These are phyloP conservation scores for Rhododendron ferrugineum DNA, from an alignment of 148 eudicot species.

Conservation along the genomic window DNA sequence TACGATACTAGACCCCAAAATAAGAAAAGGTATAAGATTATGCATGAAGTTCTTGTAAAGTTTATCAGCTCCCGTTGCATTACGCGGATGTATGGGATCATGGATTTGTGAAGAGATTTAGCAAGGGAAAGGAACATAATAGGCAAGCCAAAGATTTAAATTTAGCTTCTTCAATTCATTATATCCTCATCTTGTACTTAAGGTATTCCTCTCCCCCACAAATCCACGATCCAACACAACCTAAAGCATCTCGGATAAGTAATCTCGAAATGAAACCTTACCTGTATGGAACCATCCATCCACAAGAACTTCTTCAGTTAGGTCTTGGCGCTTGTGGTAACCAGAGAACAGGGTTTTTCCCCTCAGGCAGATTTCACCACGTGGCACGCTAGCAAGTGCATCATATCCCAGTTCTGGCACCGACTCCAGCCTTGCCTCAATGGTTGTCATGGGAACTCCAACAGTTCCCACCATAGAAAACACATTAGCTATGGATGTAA, in stretches of 20 bases:
- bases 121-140: not conserved
- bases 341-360: constrained; percentile 93
- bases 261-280: constrained; percentile 13
- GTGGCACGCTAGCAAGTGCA: constrained; percentile 65
- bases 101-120: not conserved
- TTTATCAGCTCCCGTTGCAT: not conserved
- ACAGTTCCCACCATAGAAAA: constrained; percentile 79
- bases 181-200: not conserved
- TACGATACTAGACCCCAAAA: not conserved
- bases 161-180: not conserved
- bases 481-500: constrained; percentile 73
- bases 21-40: not conserved
- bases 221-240: not conserved
- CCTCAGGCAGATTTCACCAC: constrained; percentile 92
- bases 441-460: constrained; percentile 78
- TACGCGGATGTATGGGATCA: not conserved
- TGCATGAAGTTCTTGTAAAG: not conserved
- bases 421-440: constrained; percentile 91
- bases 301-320: constrained; percentile 52
- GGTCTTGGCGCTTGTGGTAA: constrained; percentile 76
- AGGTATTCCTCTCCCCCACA: not conserved
- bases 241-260: not conserved
- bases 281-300: constrained; percentile 99
- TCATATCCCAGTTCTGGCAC: constrained; percentile 94
- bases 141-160: not conserved